Evolutionary conservation across 2,329 filamentous ascomycete genomes (phyloP).

Genomic region (Colletotrichum musae): DNA sequence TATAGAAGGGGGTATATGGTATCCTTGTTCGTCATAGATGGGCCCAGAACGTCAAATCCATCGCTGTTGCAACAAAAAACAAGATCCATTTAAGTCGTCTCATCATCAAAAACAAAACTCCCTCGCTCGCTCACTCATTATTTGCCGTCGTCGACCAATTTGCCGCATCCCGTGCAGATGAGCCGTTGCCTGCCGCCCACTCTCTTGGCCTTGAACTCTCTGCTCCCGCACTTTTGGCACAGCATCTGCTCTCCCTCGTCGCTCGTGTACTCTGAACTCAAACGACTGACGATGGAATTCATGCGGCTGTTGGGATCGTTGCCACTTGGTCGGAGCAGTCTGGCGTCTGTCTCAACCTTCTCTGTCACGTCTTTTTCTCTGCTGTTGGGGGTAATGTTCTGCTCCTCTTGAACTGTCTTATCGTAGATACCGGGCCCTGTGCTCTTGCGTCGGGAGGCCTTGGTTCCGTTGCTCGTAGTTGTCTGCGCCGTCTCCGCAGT

Average conservation of each 20-base stretch:
- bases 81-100: neutral
- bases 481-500: slow-evolving; percentile 28
- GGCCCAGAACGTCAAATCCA: slow-evolving; percentile 30
- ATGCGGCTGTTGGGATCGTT: slow-evolving; percentile 48
- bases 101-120: neutral
- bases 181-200: slow-evolving; percentile 68
- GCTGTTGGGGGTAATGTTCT: slow-evolving; percentile 16
- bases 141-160: slow-evolving; percentile 42
- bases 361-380: slow-evolving; percentile 21
- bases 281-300: slow-evolving; percentile 64
- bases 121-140: neutral
- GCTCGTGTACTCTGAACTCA: slow-evolving; percentile 64
- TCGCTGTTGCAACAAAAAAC: slow-evolving; percentile 23
- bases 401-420: slow-evolving; percentile 34
- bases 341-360: slow-evolving; percentile 29
- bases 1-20: slow-evolving; percentile 28
- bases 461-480: slow-evolving; percentile 35
- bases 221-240: slow-evolving; percentile 72
- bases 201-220: slow-evolving; percentile 74
- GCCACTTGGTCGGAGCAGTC: slow-evolving; percentile 39
- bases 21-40: slow-evolving; percentile 37
- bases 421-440: slow-evolving; percentile 42
- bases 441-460: slow-evolving; percentile 46
- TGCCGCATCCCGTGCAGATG: slow-evolving; percentile 72
- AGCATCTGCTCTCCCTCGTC: slow-evolving; percentile 63